Evolutionary conservation across 164 flowering plant genomes (phyloP).

Genomic region (Tinospora cordifolia): DNA sequence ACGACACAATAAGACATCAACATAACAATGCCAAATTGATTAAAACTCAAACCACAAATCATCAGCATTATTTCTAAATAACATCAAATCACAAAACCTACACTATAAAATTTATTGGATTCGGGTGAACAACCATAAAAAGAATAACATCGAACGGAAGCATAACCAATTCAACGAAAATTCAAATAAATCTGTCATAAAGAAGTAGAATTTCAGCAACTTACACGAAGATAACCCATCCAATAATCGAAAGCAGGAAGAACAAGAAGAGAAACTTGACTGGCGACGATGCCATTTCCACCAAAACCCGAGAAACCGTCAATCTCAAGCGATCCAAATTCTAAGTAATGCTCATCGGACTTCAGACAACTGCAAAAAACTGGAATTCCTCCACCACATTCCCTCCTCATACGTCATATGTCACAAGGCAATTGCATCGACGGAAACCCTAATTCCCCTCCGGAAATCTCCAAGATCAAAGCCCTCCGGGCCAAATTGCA

Average conservation of each 20-base stretch:
- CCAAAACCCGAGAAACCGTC: not conserved
- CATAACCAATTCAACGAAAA: not conserved
- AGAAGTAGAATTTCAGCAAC: constrained; percentile 15
- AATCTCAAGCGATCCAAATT: constrained; percentile 4
- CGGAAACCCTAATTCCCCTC: constrained; percentile 12
- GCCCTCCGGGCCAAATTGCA: not conserved
- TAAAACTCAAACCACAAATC: not conserved
- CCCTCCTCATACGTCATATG: constrained; percentile 15
- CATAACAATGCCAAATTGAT: not conserved
- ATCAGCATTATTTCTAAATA: not conserved
- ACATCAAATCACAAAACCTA: not conserved
- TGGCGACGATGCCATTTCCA: constrained; percentile 69
- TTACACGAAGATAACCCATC: constrained; percentile 82
- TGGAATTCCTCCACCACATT: constrained; percentile 15
- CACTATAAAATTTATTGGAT: not conserved
- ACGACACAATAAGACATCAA: not conserved
- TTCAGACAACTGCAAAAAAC: not conserved
- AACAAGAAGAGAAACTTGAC: constrained; percentile 66
- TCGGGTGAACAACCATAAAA: not conserved
- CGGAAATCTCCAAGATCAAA: not conserved
- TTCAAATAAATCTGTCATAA: not conserved
- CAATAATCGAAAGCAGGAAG: constrained; percentile 49
- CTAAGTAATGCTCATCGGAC: not conserved
- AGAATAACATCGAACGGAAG: not conserved
- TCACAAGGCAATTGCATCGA: not conserved